Evolutionary conservation across 768 basidiomycete species (phyloP).

Genomic region (Cubamyces sp.): DNA sequence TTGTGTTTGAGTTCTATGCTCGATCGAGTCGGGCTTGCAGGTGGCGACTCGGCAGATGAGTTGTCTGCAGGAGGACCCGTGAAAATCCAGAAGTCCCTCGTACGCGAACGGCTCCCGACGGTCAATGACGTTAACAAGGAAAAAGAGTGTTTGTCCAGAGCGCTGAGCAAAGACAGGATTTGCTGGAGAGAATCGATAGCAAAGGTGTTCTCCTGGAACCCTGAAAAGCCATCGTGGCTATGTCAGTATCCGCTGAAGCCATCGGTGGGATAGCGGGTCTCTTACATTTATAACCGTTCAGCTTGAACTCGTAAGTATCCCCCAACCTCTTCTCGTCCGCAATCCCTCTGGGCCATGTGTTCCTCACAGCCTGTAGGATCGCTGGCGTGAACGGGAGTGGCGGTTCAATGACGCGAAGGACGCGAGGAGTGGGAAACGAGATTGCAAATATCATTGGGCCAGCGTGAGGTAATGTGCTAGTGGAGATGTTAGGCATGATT

Average conservation of each 20-base stretch:
- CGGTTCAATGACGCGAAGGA: constrained; percentile 76
- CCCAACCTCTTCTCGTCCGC: constrained; percentile 77
- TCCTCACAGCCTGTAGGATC: constrained; percentile 77
- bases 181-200: constrained; percentile 73
- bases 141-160: constrained; percentile 71
- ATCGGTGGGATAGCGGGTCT: constrained; percentile 22
- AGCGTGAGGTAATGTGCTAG: constrained; percentile 30
- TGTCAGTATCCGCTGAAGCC: constrained; percentile 25
- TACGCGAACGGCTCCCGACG: constrained; percentile 70
- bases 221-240: constrained; percentile 40
- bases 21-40: constrained; percentile 40
- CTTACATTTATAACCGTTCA: constrained; percentile 81
- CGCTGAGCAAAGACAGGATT: constrained; percentile 66
- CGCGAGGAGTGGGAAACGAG: constrained; percentile 69
- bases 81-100: constrained; percentile 82
- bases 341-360: constrained; percentile 80
- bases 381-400: constrained; percentile 78
- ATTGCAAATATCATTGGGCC: constrained; percentile 59
- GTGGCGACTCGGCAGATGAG: constrained; percentile 38
- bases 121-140: constrained; percentile 70
- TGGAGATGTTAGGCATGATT: constrained; percentile 43
- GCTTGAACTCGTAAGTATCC: constrained; percentile 77
- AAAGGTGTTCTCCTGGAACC: constrained; percentile 81
- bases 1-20: constrained; percentile 39
- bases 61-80: constrained; percentile 48